A percentile compares a stretch with the other conserved stretches of the same genome.
These are phyloP conservation scores for Nissolia schottii DNA, from an alignment of 306 rosid species.

Conservation along the genomic window DNA sequence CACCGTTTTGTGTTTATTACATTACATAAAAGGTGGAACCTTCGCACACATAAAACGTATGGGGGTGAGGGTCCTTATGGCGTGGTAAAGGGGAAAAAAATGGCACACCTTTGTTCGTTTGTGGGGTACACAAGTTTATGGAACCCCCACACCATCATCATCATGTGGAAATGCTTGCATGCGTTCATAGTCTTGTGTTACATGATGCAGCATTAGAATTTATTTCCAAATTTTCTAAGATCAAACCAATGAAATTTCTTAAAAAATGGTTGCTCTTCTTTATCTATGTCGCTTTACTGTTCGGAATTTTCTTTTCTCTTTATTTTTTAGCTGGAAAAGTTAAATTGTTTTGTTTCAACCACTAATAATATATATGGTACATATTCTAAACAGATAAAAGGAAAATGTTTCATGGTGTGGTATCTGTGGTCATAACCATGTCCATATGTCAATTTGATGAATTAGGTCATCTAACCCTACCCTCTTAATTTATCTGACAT, in stretches of 20 bases:
- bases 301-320: neutral
- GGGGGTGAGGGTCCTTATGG: neutral
- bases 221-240: neutral
- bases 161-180: neutral
- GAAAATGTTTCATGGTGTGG: neutral
- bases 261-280: neutral
- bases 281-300: neutral
- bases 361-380: constrained; percentile 1
- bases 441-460: constrained; percentile 9
- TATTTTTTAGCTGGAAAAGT: neutral
- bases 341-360: neutral
- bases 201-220: neutral
- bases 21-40: neutral
- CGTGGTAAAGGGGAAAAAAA: neutral
- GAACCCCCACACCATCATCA: constrained; percentile 21
- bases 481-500: neutral
- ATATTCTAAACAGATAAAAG: neutral
- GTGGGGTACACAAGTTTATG: neutral
- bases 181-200: neutral
- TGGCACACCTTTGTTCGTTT: neutral
- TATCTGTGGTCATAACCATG: neutral
- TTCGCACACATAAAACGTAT: neutral
- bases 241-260: neutral
- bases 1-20: constrained; percentile 4
- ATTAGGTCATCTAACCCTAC: neutral